These are phyloP conservation scores for Cantharellus cinnabarinus DNA, from an alignment of 768 basidiomycete species.

Conservation along the genomic window DNA sequence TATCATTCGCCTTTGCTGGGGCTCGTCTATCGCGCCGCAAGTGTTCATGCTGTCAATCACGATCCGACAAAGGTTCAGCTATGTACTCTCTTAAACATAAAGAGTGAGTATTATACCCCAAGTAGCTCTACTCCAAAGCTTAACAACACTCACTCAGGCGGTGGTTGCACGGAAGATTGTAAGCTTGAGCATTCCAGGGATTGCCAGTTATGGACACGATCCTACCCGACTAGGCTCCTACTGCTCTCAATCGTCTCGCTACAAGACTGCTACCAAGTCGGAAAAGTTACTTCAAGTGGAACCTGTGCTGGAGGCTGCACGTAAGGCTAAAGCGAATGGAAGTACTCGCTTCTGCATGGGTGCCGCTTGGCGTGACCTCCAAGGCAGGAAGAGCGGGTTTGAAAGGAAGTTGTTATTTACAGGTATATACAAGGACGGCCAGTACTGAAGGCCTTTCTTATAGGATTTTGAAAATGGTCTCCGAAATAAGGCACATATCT, in stretches of 20 bases:
- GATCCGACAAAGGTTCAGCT: conserved; percentile 83
- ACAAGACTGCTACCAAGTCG: conserved; percentile 75
- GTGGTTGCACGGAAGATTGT: conserved; percentile 95
- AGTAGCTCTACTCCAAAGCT: background rate
- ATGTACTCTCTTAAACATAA: conserved; percentile 97
- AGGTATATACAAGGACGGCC: background rate
- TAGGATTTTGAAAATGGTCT: conserved; percentile 75
- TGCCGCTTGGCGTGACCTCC: conserved; percentile 90
- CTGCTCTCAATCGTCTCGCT: conserved; percentile 92
- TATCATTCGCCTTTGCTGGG: conserved; percentile 77
- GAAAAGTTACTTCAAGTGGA: conserved; percentile 73
- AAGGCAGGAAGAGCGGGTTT: conserved; percentile 82
- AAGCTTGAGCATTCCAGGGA: conserved; percentile 14
- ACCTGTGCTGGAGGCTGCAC: conserved; percentile 81
- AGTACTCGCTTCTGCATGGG: conserved; percentile 99
- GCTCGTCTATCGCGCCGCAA: conserved; percentile 69
- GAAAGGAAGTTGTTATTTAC: conserved; percentile 22
- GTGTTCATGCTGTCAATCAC: conserved; percentile 68
- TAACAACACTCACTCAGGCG: conserved; percentile 30
- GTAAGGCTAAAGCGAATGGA: conserved; percentile 87
- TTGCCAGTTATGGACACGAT: background rate
- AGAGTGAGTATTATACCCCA: conserved; percentile 38
- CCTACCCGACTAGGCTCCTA: conserved; percentile 48
- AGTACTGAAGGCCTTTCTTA: background rate
- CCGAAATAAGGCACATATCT: conserved; percentile 16